Base-by-base conservation (phyloP, 192 early-diverging fungal species). In the Entomortierella chlamydospora region DNA sequence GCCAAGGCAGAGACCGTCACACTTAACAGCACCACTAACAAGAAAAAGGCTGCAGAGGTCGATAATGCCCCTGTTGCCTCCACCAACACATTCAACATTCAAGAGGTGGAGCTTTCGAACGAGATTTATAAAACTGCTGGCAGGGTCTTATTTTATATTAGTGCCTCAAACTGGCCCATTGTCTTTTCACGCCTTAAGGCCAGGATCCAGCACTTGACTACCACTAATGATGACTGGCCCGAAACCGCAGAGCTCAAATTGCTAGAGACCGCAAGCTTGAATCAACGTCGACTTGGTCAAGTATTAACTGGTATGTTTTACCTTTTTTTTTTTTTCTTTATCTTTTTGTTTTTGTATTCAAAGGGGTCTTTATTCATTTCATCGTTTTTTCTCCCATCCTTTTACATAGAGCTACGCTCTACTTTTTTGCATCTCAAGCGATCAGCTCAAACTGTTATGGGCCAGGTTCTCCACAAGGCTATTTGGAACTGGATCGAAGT, bases 401-500 rank as follows among this genome's bases (percentile, higher is more conserved):
- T 56, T 63, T 29, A 23, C 51, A 47, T 68, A 89, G 88, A 86
- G 50, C 54, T 89, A 39, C 83, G 84, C 25, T 66, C 83, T 20
- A 76, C 81, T 2, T 90, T 90, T 69, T 43, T 84, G 34, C 82
- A 85, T 63, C 83, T 95, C 58, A 92, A 91, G 64, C 83, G 87
- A 10, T 80, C 87, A 4, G 90, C 92, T 6, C 96, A 96, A 61
- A 86, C 92, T 18, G 83, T 91, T n/a, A 82, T 92, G 70, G 92
- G 94, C 0, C 84, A 91, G 12, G 87, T 92, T 17, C 84, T 97
- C 57, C 89, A 95, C 23, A 90, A 91, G 29, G 90, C 89, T 7
- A 94, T 98, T 65, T 97, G 95, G 96, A 91, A 92, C 81, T 98
- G 95, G 90, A 96, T 98, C 41, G 91, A 94, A 59, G 87, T 90